Conservation (phyloP, 139 green algal genomes). For the Chloropicon primus region DNA sequence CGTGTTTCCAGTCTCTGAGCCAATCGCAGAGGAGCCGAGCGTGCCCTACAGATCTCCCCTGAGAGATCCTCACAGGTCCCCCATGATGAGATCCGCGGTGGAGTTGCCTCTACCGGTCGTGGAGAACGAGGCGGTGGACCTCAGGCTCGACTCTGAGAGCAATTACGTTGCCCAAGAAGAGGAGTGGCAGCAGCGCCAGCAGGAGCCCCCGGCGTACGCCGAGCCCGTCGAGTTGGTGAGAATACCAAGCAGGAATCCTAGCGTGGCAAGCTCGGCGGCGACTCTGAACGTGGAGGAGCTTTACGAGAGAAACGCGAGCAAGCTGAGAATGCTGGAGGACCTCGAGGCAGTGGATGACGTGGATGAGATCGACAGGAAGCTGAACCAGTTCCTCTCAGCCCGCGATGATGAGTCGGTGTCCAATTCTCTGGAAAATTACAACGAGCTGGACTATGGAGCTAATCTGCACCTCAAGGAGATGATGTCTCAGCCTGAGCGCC, state of each 20-base stretch:
- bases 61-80: not conserved
- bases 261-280: not conserved
- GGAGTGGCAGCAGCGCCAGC: too few species aligned
- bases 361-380: not conserved
- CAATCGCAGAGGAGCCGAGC: too few species aligned
- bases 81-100: too few species aligned
- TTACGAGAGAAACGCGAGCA: not conserved
- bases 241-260: not conserved
- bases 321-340: not conserved
- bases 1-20: not conserved
- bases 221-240: not conserved
- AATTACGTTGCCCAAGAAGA: not conserved
- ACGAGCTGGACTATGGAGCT: not conserved
- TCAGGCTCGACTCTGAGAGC: not conserved
- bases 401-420: not conserved
- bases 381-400: not conserved
- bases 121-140: not conserved
- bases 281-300: not conserved
- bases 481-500: not conserved
- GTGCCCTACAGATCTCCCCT: too few species aligned
- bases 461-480: not conserved
- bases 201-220: not conserved
- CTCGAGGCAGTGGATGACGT: not conserved
- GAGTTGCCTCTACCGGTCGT: not conserved
- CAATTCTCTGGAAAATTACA: not conserved